These are phyloP conservation scores for Vitellaria paradoxa DNA, from an alignment of 179 eudicot species.

Conservation along the genomic window DNA sequence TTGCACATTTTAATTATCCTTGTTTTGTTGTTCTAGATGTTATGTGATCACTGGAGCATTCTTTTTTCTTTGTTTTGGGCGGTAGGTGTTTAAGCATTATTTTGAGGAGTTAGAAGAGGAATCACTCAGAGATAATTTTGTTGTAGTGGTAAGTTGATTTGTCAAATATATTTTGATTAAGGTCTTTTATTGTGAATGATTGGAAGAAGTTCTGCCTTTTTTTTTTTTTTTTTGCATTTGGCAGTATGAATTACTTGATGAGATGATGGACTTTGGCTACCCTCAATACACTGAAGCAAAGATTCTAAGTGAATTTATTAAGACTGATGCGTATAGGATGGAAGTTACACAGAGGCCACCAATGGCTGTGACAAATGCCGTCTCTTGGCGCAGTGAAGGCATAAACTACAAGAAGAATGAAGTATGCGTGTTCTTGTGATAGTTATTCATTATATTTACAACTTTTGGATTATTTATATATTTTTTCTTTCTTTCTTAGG, in stretches of 20 bases:
- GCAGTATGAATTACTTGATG: slow-evolving; percentile 92
- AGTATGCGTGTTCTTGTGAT: slow-evolving; percentile 32
- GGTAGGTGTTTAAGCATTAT: slow-evolving; percentile 90
- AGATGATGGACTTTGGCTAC: slow-evolving; percentile 94
- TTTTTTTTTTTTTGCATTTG: slow-evolving; percentile 20
- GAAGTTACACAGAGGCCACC: slow-evolving; percentile 95
- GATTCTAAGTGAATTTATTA: slow-evolving; percentile 87
- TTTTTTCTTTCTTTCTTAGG: slow-evolving; percentile 37
- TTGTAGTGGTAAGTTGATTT: slow-evolving; percentile 71
- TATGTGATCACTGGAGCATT: too few species aligned
- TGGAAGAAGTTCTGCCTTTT: background rate
- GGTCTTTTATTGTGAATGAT: background rate
- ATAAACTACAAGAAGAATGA: slow-evolving; percentile 83
- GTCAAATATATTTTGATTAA: background rate
- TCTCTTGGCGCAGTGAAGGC: slow-evolving; percentile 98
- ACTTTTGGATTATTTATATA: slow-evolving; percentile 6
- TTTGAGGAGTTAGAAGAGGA: slow-evolving; percentile 94
- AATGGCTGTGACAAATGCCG: slow-evolving; percentile 97
- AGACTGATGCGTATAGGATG: slow-evolving; percentile 98
- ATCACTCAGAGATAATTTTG: slow-evolving; percentile 92
- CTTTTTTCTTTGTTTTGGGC: background rate
- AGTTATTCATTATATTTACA: background rate
- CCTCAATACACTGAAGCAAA: slow-evolving; percentile 95
- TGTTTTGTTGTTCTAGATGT: background rate
- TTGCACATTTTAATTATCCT: background rate